Evolutionary conservation across 345 rosid genomes (phyloP).

Genomic region (Pistacia integerrima): DNA sequence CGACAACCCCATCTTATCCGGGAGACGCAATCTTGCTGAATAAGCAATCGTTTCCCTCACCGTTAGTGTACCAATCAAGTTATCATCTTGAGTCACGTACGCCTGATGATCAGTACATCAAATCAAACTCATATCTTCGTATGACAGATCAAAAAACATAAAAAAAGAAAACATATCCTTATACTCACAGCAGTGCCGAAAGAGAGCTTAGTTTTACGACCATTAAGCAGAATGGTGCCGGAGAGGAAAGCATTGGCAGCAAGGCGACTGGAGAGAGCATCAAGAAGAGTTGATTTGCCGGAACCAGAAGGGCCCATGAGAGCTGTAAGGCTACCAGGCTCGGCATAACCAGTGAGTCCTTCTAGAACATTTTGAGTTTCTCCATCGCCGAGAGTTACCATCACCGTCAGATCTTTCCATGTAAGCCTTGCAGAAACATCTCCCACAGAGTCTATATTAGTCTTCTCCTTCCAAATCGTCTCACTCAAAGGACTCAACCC

Average conservation of each 20-base stretch:
- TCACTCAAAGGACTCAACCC: slow-evolving; percentile 86
- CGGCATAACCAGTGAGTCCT: slow-evolving; percentile 85
- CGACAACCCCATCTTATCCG: slow-evolving; percentile 78
- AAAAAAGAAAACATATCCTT: neutral
- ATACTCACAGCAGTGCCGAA: slow-evolving; percentile 89
- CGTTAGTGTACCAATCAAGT: slow-evolving; percentile 88
- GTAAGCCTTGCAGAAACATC: slow-evolving; percentile 88
- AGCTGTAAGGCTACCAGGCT: slow-evolving; percentile 82
- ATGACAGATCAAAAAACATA: neutral
- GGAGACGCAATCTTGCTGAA: slow-evolving; percentile 89
- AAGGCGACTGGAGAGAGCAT: slow-evolving; percentile 85
- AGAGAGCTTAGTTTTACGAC: slow-evolving; percentile 90
- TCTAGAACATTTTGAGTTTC: slow-evolving; percentile 78
- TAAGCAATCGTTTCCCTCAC: slow-evolving; percentile 91
- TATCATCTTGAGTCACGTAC: slow-evolving; percentile 97
- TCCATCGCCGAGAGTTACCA: slow-evolving; percentile 66
- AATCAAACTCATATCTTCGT: neutral
- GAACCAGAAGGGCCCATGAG: slow-evolving; percentile 98
- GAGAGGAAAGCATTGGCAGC: slow-evolving; percentile 91
- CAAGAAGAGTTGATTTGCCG: slow-evolving; percentile 91
- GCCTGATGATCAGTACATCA: slow-evolving; percentile 42
- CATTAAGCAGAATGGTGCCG: slow-evolving; percentile 84
- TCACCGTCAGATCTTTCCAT: slow-evolving; percentile 93
- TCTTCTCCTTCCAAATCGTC: slow-evolving; percentile 70
- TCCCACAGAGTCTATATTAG: slow-evolving; percentile 57